A percentile compares a stretch with the other conserved stretches of the same genome.
phyloP scores from a whole-genome alignment of 371 early-diverging fungal genomes.

The Coemansia sp. region DNA sequence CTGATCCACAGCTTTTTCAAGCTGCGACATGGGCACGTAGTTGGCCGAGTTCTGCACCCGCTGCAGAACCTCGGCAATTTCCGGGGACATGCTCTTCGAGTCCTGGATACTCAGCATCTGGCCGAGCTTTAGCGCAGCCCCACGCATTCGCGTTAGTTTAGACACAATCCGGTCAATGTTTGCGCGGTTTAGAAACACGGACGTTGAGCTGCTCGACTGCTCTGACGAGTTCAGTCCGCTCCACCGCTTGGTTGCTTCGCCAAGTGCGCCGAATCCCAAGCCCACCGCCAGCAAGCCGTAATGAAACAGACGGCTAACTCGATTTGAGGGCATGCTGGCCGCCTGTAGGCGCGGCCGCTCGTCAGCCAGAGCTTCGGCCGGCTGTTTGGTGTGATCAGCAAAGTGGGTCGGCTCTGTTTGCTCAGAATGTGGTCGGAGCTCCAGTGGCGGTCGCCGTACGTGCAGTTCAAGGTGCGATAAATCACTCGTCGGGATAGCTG shows the following conservation, averaged over 20 bases:
- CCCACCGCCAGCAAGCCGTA: constrained; percentile 65
- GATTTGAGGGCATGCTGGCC: constrained; percentile 50
- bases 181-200: constrained; percentile 67
- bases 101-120: constrained; percentile 97
- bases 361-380: background rate
- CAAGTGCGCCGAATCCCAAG: constrained; percentile 72
- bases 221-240: constrained; percentile 17
- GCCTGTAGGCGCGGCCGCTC: constrained; percentile 25
- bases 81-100: constrained; percentile 59
- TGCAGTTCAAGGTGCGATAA: constrained; percentile 19
- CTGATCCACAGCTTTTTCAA: constrained; percentile 71
- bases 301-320: constrained; percentile 51
- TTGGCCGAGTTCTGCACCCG: constrained; percentile 94
- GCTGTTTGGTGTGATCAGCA: background rate
- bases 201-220: constrained; percentile 30
- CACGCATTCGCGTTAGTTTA: constrained; percentile 91
- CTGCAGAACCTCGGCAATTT: constrained; percentile 78
- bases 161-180: constrained; percentile 87
- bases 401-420: background rate
- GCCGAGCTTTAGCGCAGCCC: constrained; percentile 96
- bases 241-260: constrained; percentile 71
- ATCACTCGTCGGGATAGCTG: constrained; percentile 15
- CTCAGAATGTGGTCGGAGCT: constrained; percentile 7
- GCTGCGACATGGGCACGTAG: constrained; percentile 89
- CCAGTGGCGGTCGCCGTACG: constrained; percentile 30